These are phyloP conservation scores for Stromatinia cepivora DNA, from an alignment of 2,329 filamentous ascomycete genomes.

Conservation along the genomic window DNA sequence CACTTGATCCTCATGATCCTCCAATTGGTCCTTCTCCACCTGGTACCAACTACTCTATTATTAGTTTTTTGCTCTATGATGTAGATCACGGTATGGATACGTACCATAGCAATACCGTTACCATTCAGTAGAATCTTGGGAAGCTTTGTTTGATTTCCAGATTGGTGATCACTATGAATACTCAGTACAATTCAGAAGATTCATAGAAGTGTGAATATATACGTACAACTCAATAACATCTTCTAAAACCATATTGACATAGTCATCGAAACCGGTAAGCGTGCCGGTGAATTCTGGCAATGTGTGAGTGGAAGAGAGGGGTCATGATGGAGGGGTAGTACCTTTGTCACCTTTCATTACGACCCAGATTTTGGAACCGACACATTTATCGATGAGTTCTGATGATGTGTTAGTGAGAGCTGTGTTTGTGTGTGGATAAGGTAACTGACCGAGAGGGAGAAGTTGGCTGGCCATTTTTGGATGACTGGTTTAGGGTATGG, in stretches of 20 bases:
- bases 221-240: slow-evolving; percentile 94
- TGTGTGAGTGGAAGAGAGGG: background rate
- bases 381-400: slow-evolving; percentile 99
- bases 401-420: slow-evolving; percentile 31
- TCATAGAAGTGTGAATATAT: background rate
- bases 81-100: background rate
- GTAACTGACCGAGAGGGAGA: slow-evolving; percentile 36
- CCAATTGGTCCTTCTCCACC: slow-evolving; percentile 67
- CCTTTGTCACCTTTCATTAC: slow-evolving; percentile 99
- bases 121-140: slow-evolving; percentile 95
- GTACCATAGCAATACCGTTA: slow-evolving; percentile 99
- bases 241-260: slow-evolving; percentile 99
- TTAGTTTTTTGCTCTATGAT: slow-evolving; percentile 18
- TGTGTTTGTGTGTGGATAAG: slow-evolving; percentile 30
- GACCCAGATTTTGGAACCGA: slow-evolving; percentile 96
- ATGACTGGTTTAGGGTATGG: background rate
- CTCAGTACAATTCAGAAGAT: background rate
- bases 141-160: slow-evolving; percentile 82
- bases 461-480: slow-evolving; percentile 39
- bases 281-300: slow-evolving; percentile 87
- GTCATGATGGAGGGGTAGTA: slow-evolving; percentile 43
- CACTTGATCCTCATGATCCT: slow-evolving; percentile 28
- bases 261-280: slow-evolving; percentile 95
- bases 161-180: slow-evolving; percentile 76
- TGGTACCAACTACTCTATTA: slow-evolving; percentile 63